A percentile compares a stretch with the other conserved stretches of the same genome.
These are phyloP conservation scores for Skeletonema menzelii DNA, from an alignment of 108 stramenopile genomes.

Conservation along the genomic window DNA sequence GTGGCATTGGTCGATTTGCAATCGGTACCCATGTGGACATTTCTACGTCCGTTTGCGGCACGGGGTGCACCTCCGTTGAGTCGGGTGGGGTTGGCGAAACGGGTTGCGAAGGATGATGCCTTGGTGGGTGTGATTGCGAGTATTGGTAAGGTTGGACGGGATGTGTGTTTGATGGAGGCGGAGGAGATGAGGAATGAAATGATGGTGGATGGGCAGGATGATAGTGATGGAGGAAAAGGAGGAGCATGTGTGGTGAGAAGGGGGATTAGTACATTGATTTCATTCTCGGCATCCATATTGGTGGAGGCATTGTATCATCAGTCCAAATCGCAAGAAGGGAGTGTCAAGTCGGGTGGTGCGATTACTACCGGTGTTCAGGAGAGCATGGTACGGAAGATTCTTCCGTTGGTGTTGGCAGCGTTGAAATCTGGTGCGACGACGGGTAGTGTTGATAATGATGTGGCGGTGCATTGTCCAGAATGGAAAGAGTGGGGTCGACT, in stretches of 20 bases:
- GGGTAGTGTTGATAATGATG: background rate
- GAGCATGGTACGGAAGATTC: conserved; percentile 31
- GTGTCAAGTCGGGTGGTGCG: conserved; percentile 18
- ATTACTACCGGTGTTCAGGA: conserved; percentile 41
- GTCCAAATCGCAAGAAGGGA: conserved; percentile 2
- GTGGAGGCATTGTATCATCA: conserved; percentile 68
- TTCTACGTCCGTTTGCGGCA: conserved; percentile 65
- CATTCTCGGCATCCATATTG: conserved; percentile 66
- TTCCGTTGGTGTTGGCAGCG: conserved; percentile 49
- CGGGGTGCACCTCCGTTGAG: conserved; percentile 25
- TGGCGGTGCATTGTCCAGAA: conserved; percentile 8
- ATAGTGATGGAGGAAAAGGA: background rate
- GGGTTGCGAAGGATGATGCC: conserved; percentile 53
- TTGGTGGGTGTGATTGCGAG: conserved; percentile 32
- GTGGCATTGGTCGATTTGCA: conserved; percentile 66
- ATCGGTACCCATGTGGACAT: conserved; percentile 47
- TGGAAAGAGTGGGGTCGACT: conserved; percentile 54
- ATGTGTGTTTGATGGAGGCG: conserved; percentile 19
- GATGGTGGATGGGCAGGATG: background rate
- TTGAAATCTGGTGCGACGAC: conserved; percentile 26
- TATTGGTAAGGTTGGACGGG: conserved; percentile 39
- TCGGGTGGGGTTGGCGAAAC: conserved; percentile 52
- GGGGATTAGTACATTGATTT: conserved; percentile 45
- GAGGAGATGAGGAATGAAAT: background rate
- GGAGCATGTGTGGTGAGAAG: conserved; percentile 9